phyloP scores from a whole-genome alignment of 2,329 filamentous ascomycete genomes.

The Arthrobotrys entomopaga region DNA sequence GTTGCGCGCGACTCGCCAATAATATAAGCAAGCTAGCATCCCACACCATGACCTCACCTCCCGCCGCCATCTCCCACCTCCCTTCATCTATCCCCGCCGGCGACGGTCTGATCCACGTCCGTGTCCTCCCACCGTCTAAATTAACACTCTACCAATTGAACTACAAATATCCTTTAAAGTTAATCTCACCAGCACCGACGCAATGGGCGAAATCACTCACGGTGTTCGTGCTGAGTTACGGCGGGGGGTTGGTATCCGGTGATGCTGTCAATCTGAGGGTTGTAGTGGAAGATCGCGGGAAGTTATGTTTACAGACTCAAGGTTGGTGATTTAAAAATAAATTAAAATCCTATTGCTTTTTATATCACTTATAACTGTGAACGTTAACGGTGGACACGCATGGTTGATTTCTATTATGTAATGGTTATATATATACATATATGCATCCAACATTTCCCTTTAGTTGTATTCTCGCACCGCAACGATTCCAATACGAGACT shows the following conservation, averaged over 20 bases:
- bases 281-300: constrained; percentile 55
- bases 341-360: background rate
- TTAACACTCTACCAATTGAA: constrained; percentile 77
- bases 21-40: background rate
- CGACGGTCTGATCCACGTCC: constrained; percentile 79
- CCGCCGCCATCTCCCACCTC: constrained; percentile 2
- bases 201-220: constrained; percentile 73
- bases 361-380: background rate
- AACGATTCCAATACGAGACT: too few relatives aligned
- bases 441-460: too few relatives aligned
- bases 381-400: too few relatives aligned
- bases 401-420: constrained; percentile 13
- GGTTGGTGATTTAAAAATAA: constrained; percentile 37
- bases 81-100: constrained; percentile 68
- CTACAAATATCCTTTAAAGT: constrained; percentile 94
- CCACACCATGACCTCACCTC: constrained; percentile 26
- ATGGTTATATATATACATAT: too few relatives aligned
- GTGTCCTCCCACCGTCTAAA: constrained; percentile 73
- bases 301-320: constrained; percentile 61
- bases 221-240: constrained; percentile 92
- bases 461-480: too few relatives aligned
- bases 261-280: constrained; percentile 76
- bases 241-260: constrained; percentile 88
- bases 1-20: background rate
- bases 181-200: constrained; percentile 78